These are phyloP conservation scores for Aleurites moluccanus DNA, from an alignment of 441 rosid genomes.

Conservation along the genomic window DNA sequence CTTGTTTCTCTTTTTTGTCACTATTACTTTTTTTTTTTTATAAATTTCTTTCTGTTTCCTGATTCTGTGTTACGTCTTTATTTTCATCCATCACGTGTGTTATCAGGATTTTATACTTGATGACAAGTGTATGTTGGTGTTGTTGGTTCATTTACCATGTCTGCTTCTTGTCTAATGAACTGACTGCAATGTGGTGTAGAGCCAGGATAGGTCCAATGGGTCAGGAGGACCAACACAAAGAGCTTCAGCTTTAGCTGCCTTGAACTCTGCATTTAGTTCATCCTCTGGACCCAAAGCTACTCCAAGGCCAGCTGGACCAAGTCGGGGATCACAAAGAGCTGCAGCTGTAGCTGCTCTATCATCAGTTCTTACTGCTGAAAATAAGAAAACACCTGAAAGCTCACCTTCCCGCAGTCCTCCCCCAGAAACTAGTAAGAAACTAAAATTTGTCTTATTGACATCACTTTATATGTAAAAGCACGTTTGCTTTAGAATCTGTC, in stretches of 20 bases:
- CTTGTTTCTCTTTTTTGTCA: not conserved
- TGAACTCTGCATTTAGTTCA: slow-evolving; percentile 76
- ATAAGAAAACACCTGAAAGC: slow-evolving; percentile 62
- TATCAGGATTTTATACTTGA: not conserved
- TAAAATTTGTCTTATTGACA: slow-evolving; percentile 9
- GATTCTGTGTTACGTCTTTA: not conserved
- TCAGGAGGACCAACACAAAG: slow-evolving; percentile 85
- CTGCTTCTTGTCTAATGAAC: slow-evolving; percentile 14
- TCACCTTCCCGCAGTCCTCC: slow-evolving; percentile 72
- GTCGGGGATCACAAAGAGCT: slow-evolving; percentile 92
- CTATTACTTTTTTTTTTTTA: not conserved
- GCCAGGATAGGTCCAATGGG: slow-evolving; percentile 66
- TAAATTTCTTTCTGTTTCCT: not conserved
- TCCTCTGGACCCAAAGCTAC: slow-evolving; percentile 46
- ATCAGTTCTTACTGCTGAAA: slow-evolving; percentile 88
- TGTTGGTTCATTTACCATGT: not conserved
- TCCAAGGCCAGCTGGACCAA: slow-evolving; percentile 46
- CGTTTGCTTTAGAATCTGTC: slow-evolving; percentile 10
- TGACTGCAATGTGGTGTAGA: slow-evolving; percentile 32
- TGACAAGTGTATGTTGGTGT: not conserved
- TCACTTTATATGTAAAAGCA: not conserved
- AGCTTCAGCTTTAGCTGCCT: slow-evolving; percentile 97
- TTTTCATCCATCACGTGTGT: not conserved
- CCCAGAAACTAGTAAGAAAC: slow-evolving; percentile 56
- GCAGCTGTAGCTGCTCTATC: slow-evolving; percentile 99